Percentiles rank a stretch among this genome's conserved stretches.
Evolutionary conservation across 345 rosid species (phyloP).

Genomic region (Stellera chamaejasme): DNA sequence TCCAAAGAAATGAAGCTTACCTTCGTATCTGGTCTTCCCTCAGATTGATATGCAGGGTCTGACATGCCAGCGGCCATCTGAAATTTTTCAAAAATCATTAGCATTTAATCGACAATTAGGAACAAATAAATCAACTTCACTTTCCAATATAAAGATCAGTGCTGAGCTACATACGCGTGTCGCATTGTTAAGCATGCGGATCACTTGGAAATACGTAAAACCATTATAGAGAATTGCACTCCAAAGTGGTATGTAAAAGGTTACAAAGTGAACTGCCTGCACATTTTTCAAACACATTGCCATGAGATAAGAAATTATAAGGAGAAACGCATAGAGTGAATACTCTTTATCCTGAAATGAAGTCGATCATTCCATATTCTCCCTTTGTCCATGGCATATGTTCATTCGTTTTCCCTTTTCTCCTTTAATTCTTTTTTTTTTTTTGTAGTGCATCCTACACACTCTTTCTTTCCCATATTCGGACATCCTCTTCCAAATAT

Average conservation of each 20-base stretch:
- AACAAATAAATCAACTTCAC: not conserved
- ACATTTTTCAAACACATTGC: conserved; percentile 3
- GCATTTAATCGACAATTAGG: conserved; percentile 5
- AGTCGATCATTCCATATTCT: too few species aligned
- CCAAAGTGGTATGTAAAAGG: conserved; percentile 89
- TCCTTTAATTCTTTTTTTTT: too few species aligned
- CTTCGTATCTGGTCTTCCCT: conserved; percentile 68
- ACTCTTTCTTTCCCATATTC: too few species aligned
- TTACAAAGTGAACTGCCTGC: conserved; percentile 91
- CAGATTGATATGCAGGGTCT: conserved; percentile 57
- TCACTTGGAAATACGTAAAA: conserved; percentile 86
- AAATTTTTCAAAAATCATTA: conserved; percentile 13
- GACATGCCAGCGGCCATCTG: conserved; percentile 98
- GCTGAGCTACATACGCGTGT: conserved; percentile 50
- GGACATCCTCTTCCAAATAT: too few species aligned
- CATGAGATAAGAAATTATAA: not conserved
- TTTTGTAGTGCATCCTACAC: too few species aligned
- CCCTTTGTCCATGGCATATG: too few species aligned
- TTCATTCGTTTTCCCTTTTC: too few species aligned
- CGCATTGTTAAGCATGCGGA: conserved; percentile 89
- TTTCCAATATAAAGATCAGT: not conserved
- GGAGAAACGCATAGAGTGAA: not conserved
- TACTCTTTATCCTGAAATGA: too few species aligned
- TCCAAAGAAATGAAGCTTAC: conserved; percentile 20
- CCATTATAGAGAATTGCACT: conserved; percentile 97